Evolutionary conservation across 2,329 filamentous ascomycete species (phyloP), one percentile per base, ranked within the genome.

Genomic region (Aspergillus niger): DNA sequence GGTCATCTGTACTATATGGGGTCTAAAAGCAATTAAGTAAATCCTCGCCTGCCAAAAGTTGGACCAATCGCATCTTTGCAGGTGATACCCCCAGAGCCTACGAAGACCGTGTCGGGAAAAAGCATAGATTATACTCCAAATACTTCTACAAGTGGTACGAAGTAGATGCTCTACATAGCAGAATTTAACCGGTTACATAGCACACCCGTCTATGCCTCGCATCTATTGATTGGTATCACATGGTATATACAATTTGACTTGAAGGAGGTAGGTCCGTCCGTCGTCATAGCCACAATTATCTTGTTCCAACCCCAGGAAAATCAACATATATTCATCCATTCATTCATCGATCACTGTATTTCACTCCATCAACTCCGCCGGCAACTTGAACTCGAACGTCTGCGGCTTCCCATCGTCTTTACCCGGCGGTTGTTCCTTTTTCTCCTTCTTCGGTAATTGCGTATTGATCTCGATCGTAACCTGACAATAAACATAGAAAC

Each of bases 391-490:
- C 55, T 71, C 70, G 51, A 67, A 65, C 8, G 65, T 66, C 47
- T 59, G 58, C 52, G 56, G 58, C 43, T 49, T 55, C 3, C 56
- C 58, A 20, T 66, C 60, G 15, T 57, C 30, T 7, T 61, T 57
- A 53, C 67, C 64, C 3, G 58, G 52, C 24, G 32, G 10, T 15
- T 63, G 61, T 22, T 60, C 49, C 48, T 65, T 62, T 52, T 64
- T 71, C 51, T 77, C 72, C 51, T 72, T 73, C 57, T 78, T 80
- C n/a, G 76, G 73, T 10, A 77, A 67, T 60, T 76, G 76, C n/a
- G 80, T 81, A 57, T 78, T 74, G 61, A 82, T 78, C 65, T 82
- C 79, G 53, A 79, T 77, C 3, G 77, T 79, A 20, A 79, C 77
- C 77, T 79, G 63, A 17, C 11, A n/a, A 26, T 1, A 43, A 56